Evolutionary conservation across 768 basidiomycete genomes (phyloP).

Genomic region (Royoungia palumana): DNA sequence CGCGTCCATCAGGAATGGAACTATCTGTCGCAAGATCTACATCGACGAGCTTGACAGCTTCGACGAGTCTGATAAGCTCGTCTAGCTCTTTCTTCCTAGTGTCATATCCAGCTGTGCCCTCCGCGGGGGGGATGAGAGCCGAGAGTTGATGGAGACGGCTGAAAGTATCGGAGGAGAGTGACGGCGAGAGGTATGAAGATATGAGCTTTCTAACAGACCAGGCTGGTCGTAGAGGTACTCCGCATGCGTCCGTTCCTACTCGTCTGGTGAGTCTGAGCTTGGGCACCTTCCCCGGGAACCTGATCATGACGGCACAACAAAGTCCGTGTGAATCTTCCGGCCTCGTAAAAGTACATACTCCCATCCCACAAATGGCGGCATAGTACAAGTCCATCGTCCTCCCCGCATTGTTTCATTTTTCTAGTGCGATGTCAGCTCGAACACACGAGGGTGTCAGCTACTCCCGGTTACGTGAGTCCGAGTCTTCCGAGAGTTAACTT

Average conservation of each 20-base stretch:
- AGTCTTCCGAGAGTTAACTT: too few relatives aligned
- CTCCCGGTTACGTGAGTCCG: too few relatives aligned
- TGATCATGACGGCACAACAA: background rate
- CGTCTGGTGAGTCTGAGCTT: slow-evolving; percentile 3
- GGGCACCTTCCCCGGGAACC: background rate
- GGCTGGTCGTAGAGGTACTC: slow-evolving; percentile 63
- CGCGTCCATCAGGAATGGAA: slow-evolving; percentile 38
- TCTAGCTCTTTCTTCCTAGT: slow-evolving; percentile 59
- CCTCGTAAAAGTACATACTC: too few relatives aligned
- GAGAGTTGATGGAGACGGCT: slow-evolving; percentile 67
- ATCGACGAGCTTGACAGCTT: slow-evolving; percentile 71
- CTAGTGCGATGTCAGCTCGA: too few relatives aligned
- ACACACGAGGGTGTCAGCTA: too few relatives aligned
- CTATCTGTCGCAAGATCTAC: slow-evolving; percentile 26
- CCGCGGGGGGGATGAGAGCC: slow-evolving; percentile 63
- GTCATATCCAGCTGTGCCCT: slow-evolving; percentile 51
- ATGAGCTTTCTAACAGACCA: slow-evolving; percentile 81
- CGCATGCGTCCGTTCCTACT: slow-evolving; percentile 49
- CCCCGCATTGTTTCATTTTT: too few relatives aligned
- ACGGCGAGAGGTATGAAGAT: slow-evolving; percentile 72
- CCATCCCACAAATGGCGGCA: too few relatives aligned
- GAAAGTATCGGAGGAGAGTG: slow-evolving; percentile 54
- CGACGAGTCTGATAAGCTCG: slow-evolving; percentile 71
- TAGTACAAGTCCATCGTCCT: too few relatives aligned
- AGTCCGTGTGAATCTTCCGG: too few relatives aligned